Conservation (phyloP, 1,284 basidiomycete species). For the Ceratobasidium sp. region DNA sequence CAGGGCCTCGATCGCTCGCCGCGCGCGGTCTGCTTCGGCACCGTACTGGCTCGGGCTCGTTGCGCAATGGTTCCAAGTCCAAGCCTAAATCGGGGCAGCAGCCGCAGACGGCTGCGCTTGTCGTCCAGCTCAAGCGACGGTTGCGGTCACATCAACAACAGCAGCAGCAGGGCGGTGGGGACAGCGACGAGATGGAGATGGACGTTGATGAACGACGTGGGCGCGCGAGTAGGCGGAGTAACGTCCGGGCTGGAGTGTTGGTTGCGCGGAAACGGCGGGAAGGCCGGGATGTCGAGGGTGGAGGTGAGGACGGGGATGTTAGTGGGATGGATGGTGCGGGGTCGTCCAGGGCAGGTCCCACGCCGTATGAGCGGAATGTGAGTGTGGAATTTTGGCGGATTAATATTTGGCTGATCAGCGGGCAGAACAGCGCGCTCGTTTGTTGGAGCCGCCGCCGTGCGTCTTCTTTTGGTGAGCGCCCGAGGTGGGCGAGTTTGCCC, state of each 20-base stretch:
- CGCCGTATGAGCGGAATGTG: slow-evolving; percentile 39
- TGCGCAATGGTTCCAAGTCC: background rate
- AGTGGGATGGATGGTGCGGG: slow-evolving; percentile 8
- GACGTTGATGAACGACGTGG: slow-evolving; percentile 16
- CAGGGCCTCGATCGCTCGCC: slow-evolving; percentile 36
- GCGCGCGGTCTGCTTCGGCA: slow-evolving; percentile 28
- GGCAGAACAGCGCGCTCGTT: slow-evolving; percentile 43
- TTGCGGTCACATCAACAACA: slow-evolving; percentile 14
- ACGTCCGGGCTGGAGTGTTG: slow-evolving; percentile 20
- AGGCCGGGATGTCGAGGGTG: background rate
- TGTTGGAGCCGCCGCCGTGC: slow-evolving; percentile 45
- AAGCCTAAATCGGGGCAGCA: slow-evolving; percentile 26
- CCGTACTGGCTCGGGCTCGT: slow-evolving; percentile 4
- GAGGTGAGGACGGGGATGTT: slow-evolving; percentile 29
- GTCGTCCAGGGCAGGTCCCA: slow-evolving; percentile 7
- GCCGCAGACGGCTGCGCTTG: slow-evolving; percentile 20
- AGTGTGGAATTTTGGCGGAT: slow-evolving; percentile 5
- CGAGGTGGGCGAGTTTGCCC: slow-evolving; percentile 7
- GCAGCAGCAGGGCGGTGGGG: background rate
- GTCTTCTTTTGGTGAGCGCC: slow-evolving; percentile 42
- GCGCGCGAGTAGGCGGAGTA: background rate
- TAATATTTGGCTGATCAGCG: slow-evolving; percentile 2
- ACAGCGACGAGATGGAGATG: slow-evolving; percentile 26
- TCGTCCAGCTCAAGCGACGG: slow-evolving; percentile 31
- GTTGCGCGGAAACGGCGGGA: slow-evolving; percentile 24